These are phyloP conservation scores for Sporobolomyces roseus DNA, from an alignment of 768 basidiomycete genomes.

Conservation along the genomic window DNA sequence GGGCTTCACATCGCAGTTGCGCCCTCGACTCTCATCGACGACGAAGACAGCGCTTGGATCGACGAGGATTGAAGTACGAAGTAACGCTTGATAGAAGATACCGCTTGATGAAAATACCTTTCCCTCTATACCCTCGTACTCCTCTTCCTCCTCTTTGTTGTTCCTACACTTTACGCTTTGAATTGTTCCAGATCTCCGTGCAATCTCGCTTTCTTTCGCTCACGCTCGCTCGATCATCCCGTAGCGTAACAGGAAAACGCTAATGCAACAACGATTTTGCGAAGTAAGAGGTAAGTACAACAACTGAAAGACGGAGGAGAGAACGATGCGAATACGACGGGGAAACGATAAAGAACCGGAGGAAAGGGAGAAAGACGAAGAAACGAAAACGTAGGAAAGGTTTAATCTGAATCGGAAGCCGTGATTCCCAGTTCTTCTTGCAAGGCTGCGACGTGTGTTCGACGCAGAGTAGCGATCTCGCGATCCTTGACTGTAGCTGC, in stretches of 20 bases:
- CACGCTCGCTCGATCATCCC: neutral
- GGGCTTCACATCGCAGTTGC: neutral
- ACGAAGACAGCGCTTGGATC: neutral
- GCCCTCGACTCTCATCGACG: neutral
- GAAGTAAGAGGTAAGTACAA: no score
- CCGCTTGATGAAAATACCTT: conserved; percentile 1
- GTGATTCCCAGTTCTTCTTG: conserved; percentile 23
- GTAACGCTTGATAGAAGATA: no score
- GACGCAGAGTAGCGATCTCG: conserved; percentile 23
- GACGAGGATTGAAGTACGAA: neutral
- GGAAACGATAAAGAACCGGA: no score
- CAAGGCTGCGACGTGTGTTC: conserved; percentile 24
- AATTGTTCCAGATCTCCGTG: neutral
- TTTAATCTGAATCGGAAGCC: neutral
- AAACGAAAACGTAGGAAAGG: neutral
- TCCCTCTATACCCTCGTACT: neutral
- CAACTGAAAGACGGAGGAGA: no score
- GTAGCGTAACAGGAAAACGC: no score
- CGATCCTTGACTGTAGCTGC: conserved; percentile 31
- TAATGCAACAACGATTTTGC: no score
- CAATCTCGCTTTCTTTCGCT: neutral
- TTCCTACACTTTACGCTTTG: conserved; percentile 1
- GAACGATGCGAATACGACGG: no score
- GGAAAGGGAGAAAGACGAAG: neutral
- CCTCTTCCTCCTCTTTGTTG: neutral